Base-by-base conservation (phyloP, 2,329 filamentous ascomycete genomes). In the Elsinoe fawcettii region DNA sequence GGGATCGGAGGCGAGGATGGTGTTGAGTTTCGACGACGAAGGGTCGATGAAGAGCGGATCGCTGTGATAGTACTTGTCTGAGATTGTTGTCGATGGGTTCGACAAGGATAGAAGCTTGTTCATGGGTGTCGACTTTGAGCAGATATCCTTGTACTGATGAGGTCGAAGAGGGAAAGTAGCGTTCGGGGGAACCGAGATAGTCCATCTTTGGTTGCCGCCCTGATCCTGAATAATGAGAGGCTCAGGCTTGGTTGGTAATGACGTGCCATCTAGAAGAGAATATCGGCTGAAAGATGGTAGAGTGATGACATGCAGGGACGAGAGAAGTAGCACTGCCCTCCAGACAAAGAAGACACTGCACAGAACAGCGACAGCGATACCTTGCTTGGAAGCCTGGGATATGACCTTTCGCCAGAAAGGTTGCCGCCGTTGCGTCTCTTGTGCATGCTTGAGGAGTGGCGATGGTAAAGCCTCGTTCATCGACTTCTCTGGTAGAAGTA, bases 181-280 rank as follows among this genome's bases (percentile, higher is more conserved):
- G 58, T 77, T 78, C 5, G 78, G 75, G 0, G 89, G 89, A 36
- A 95, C 90, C 1, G 83, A 90, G 9, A 95, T 80, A 0, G 89
- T 93, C 90, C 90, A 95, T 67, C 81, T 85, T 9, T 83, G 75
- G 54, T 77, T 79, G 2, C 86, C 86, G 44, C 77, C 75, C 23
- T 75, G 73, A 70, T 90, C 87, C 12, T 78, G 81, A 46, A 91
- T 76, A 5, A 88, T 78, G 18, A 93, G 77, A 0, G 88, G 86
- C 0, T 85, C 86, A 0, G 88, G 85, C 60, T 87, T 83, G 25
- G 85, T 78, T 0, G 88, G 87, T n/a, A 90, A 70, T 41, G 75
- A 75, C 60, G 83, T 79, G 60, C 82, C 82, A 36, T 78, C 81
- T 6, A 87, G 79, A 77, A 88, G 83, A 64, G 88, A 84, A 67